These are phyloP conservation scores for Pholiota microspora DNA, from an alignment of 768 basidiomycete genomes.

Conservation along the genomic window DNA sequence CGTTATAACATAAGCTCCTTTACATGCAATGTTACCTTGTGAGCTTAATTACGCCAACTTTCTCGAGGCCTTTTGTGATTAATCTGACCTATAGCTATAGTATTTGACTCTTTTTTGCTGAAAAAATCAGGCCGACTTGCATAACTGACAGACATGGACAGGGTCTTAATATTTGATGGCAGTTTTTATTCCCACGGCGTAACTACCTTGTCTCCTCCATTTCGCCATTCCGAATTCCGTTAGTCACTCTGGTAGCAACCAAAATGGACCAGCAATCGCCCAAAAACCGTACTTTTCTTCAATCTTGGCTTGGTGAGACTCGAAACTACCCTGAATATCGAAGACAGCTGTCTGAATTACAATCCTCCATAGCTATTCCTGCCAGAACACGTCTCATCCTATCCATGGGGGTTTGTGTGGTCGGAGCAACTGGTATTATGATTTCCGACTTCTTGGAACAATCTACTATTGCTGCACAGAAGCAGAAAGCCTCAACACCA, in stretches of 20 bases:
- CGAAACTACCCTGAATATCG: neutral
- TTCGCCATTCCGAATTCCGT: neutral
- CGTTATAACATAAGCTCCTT: too few species aligned
- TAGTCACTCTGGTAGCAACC: neutral
- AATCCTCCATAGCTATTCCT: conserved; percentile 42
- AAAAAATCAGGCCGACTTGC: too few species aligned
- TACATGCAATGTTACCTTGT: too few species aligned
- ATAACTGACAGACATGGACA: too few species aligned
- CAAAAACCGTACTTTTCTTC: conserved; percentile 29
- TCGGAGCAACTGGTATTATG: conserved; percentile 45
- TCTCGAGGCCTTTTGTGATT: too few species aligned
- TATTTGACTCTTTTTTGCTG: too few species aligned
- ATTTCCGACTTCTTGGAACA: conserved; percentile 53
- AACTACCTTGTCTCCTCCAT: neutral
- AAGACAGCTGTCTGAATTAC: too few species aligned
- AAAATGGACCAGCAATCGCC: conserved; percentile 6
- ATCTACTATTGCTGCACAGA: conserved; percentile 25
- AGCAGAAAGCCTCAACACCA: neutral
- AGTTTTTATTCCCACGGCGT: neutral
- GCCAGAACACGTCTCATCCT: conserved; percentile 50
- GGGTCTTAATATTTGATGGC: too few species aligned
- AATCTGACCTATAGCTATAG: too few species aligned
- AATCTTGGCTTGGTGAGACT: conserved; percentile 37
- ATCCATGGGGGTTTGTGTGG: conserved; percentile 44
- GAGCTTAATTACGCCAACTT: too few species aligned